Evolutionary conservation across 2,329 filamentous ascomycete species (phyloP), one percentile per base, ranked within the genome.

Genomic region (Fusarium clavum): DNA sequence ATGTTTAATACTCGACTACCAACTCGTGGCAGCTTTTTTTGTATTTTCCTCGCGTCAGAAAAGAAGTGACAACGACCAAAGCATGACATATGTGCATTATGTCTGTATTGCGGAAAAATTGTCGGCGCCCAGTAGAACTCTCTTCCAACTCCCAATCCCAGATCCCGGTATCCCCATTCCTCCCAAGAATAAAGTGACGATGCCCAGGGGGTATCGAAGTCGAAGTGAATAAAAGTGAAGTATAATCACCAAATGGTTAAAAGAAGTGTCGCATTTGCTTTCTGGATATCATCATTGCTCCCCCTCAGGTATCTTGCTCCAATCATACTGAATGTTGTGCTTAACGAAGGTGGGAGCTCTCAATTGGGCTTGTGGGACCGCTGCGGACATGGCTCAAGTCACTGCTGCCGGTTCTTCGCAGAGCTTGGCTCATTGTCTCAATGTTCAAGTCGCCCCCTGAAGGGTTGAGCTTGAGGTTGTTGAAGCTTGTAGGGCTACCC

Each of bases 401-500:
- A 20, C 92, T 89, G 80, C 94, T 97, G 46, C 90, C 93, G 16
- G 94, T 97, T 79, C 93, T 91, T 77, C 92, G 86, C 76, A 98
- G 83, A 18, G 94, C 94, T 81, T 98, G 94, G 55, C 91, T 87
- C 94, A 98, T 97, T 6, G 94, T 98, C 84, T 98, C 94, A 70
- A 98, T 92, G 63, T 92, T 94, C 64, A 98, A 83, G 68, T 97
- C 94, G 64, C 84, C 83, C 51, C 84, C 79, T 34, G 75, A 64
- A 43, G 73, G 63, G 16, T 88, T 81, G 56, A 69, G 62, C 25
- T 71, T 73, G 55, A 87, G 82, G 60, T 84, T 81, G 25, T 81
- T 85, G 58, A 84, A 85, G 46, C 86, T 85, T 27, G 84, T 84
- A 20, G 91, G 91, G 77, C 92, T 94, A 34, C 86, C 88, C 20